These are phyloP conservation scores for Didymella exigua DNA, from an alignment of 2,329 filamentous ascomycete species.

Conservation along the genomic window DNA sequence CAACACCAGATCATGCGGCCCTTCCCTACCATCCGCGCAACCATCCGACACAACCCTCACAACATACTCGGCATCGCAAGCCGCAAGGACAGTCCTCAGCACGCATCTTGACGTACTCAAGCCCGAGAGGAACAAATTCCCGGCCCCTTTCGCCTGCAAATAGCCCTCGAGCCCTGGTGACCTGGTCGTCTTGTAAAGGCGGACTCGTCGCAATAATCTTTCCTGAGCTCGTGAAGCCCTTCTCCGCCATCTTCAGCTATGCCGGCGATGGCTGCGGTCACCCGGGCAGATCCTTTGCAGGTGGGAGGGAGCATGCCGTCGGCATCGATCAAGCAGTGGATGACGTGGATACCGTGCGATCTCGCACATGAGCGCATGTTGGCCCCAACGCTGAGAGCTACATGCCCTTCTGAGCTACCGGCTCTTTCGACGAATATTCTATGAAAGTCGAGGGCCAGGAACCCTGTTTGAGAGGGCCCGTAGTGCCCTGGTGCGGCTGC, in stretches of 20 bases:
- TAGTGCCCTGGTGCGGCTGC: neutral
- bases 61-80: neutral
- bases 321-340: neutral
- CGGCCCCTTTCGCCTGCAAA: neutral
- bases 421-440: neutral
- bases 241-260: neutral
- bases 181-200: neutral
- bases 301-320: neutral
- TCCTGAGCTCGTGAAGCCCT: neutral
- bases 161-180: neutral
- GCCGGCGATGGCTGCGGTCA: neutral
- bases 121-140: neutral
- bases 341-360: neutral
- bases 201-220: neutral
- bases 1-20: neutral
- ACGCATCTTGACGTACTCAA: neutral
- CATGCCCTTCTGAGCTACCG: too few species aligned
- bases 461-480: neutral
- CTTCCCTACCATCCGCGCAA: neutral
- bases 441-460: constrained; percentile 1
- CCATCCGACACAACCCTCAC: neutral
- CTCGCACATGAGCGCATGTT: neutral
- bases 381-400: neutral
- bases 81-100: neutral
- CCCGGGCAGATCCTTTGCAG: neutral